Base-by-base conservation (phyloP, 441 rosid species). In the Gossypium davidsonii region DNA sequence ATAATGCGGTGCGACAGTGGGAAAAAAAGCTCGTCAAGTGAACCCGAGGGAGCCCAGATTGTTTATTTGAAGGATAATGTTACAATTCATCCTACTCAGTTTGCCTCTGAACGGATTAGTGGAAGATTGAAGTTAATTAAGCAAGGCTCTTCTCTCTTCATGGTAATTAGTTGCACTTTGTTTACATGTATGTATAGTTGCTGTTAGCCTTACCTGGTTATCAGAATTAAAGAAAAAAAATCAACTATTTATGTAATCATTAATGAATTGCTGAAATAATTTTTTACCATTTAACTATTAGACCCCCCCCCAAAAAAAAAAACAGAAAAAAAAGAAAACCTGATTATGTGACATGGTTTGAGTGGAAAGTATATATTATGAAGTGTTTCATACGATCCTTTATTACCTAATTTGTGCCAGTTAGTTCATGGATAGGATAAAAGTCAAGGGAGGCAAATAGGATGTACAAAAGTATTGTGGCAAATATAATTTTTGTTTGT, bases 61-160 rank as follows among this genome's bases (percentile, higher is more conserved):
- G 91, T 93, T 14, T 91, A 84, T 81, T 6, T 42, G 74, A 96
- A 93, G 73, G 98, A 93, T 75, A 91, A 96, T 53, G 97, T 96
- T 39, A 76, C 99, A 14, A 91, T 96, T 82, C 97, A 96, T 82
- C 97, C 98, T 7, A 89, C 96, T 77, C 99, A 90, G 88, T 83
- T 80, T 73, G 94, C 93, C 42, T 91, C 96, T 15, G 98, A 93
- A 85, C 81, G 98, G 85, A 93, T 96, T 77, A 85, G 97, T 73
- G 99, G 99, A 49, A 79, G 97, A 72, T 83, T 96, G 79, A 96
- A 85, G 96, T 81, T 96, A 69, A 90, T 91, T 71, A 96, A 89
- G 84, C 97, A 93, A 85, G 91, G 87, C 59, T 78, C 86, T 31
- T 67, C 88, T 73, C 92, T 96, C 28, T 88, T 85, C 64, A 74